Evolutionary conservation across 768 basidiomycete genomes (phyloP), one percentile per base, ranked within the genome.

Genomic region (Hericium erinaceus): DNA sequence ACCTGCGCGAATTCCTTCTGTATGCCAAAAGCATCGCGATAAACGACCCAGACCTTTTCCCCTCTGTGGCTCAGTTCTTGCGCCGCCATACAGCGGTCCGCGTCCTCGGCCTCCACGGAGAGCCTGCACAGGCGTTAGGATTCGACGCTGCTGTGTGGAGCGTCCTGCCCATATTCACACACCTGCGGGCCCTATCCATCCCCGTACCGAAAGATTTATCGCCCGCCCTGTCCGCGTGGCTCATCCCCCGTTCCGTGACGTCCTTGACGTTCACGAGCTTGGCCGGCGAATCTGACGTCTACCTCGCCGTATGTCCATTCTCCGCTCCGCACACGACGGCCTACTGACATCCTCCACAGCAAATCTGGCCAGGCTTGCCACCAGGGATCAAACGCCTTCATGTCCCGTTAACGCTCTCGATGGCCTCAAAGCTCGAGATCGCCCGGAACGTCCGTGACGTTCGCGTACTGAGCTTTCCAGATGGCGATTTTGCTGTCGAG

Each of bases 111-210:
- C 73, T 88, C 0, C 76, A 75, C 4, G 65, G 66, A 6, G 65
- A 66, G 15, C 64, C 64, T 24, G 61, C 58, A 49, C 75, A 53
- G 78, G 80, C 61, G 73, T 72, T 59, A 73, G 87, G 87, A 26
- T 87, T 84, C 61, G 82, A 87, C 60, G 83, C 86, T 0, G 78
- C 82, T 1, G 74, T 82, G 7, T 88, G 85, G 86, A 85, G 86
- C 10, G 81, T 87, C 8, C 71, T 89, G 10, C 85, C 85, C 0
- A 77, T 77, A 5, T 68, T 89, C 24, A 68, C 70, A 16, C 73
- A 73, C 12, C 67, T 89, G 53, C 75, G 69, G n/a, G 76, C 74
- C 40, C 66, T 89, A 56, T 76, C 73, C 54, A 84, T 87, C 55
- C 80, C 80, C 4, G 80, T 87, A 63, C 86, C 87, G 2, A 70